These are phyloP conservation scores for Claviceps arundinis DNA, from an alignment of 2,329 filamentous ascomycete species.

Conservation along the genomic window DNA sequence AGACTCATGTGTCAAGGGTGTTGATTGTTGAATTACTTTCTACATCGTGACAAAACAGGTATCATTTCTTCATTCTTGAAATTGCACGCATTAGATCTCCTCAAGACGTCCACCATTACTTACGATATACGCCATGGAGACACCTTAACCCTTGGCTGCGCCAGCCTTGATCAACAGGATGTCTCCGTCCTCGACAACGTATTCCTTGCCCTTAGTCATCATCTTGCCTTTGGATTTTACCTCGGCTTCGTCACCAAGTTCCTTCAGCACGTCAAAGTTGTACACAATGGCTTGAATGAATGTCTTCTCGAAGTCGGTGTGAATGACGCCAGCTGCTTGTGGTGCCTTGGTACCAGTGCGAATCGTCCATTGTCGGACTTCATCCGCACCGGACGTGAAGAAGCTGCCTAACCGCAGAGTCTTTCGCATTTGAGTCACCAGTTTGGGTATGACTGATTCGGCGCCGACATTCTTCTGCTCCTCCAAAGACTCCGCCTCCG, in stretches of 20 bases:
- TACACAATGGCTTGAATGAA: constrained; percentile 96
- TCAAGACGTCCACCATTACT: neutral
- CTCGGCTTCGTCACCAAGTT: constrained; percentile 74
- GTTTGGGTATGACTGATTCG: constrained; percentile 82
- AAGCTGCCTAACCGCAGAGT: constrained; percentile 82
- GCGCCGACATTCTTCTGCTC: constrained; percentile 82
- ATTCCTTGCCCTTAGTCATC: constrained; percentile 98
- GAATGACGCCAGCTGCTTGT: constrained; percentile 92
- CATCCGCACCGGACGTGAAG: constrained; percentile 92
- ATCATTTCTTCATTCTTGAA: neutral
- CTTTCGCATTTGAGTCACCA: constrained; percentile 87
- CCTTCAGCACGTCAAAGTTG: constrained; percentile 71
- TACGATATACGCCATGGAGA: no score
- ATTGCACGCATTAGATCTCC: neutral
- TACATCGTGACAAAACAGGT: neutral
- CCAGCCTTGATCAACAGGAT: constrained; percentile 82
- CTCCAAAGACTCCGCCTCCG: constrained; percentile 62
- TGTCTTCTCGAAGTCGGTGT: constrained; percentile 98
- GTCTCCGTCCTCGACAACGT: constrained; percentile 74
- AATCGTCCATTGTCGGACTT: constrained; percentile 98
- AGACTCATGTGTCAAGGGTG: no score
- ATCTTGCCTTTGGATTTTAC: constrained; percentile 93
- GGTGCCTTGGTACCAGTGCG: constrained; percentile 94
- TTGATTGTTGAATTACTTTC: neutral
- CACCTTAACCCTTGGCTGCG: constrained; percentile 56